Conservation (phyloP, 495 filamentous ascomycete genomes). For the Evernia prunastri region DNA sequence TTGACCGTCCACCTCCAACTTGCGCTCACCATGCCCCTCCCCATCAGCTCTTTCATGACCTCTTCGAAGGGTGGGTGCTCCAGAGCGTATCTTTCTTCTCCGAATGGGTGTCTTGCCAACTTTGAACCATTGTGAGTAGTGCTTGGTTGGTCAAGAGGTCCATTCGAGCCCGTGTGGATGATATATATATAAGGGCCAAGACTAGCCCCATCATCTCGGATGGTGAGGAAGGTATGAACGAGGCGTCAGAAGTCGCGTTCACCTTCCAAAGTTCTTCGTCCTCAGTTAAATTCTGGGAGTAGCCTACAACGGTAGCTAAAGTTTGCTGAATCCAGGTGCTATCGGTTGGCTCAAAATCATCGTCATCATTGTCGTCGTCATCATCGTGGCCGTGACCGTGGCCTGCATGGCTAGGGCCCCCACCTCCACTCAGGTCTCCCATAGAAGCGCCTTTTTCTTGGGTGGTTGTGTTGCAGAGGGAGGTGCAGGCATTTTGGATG, state of each 20-base stretch:
- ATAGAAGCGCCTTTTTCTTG: slow-evolving; percentile 52
- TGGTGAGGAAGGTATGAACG: slow-evolving; percentile 80
- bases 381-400: slow-evolving; percentile 53
- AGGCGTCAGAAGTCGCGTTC: too few species aligned
- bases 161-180: too few species aligned
- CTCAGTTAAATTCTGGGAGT: slow-evolving; percentile 86
- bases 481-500: slow-evolving; percentile 26
- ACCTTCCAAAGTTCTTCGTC: slow-evolving; percentile 95
- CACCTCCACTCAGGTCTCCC: slow-evolving; percentile 40
- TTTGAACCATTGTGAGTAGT: not conserved
- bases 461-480: slow-evolving; percentile 34
- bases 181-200: too few species aligned
- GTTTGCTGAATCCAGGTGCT: slow-evolving; percentile 69
- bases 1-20: not conserved
- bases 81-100: not conserved
- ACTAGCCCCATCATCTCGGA: too few species aligned
- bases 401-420: slow-evolving; percentile 32
- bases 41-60: not conserved
- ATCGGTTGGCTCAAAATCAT: slow-evolving; percentile 55
- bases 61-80: not conserved
- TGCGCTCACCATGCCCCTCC: not conserved
- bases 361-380: slow-evolving; percentile 54
- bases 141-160: not conserved
- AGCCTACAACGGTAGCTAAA: slow-evolving; percentile 71
- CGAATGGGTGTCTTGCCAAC: not conserved